Evolutionary conservation across 2,329 filamentous ascomycete species (phyloP).

Genomic region (Exophiala mesophila): DNA sequence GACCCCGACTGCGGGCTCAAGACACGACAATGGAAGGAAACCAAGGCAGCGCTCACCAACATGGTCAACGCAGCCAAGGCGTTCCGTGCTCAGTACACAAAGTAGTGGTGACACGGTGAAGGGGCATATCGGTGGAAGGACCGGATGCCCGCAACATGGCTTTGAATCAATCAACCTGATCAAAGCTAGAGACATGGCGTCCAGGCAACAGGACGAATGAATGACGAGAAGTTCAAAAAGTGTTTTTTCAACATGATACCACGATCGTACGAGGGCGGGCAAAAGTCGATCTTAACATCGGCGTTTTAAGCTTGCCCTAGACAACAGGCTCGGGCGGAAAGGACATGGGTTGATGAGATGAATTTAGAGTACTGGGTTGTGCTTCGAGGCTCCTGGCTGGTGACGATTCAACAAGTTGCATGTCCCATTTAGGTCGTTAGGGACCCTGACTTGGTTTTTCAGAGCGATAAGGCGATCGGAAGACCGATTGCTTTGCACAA

Average conservation of each 20-base stretch:
- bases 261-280: conserved; percentile 22
- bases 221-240: conserved; percentile 17
- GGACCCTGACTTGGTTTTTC: too few relatives aligned
- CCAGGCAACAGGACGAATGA: conserved; percentile 11
- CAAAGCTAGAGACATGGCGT: conserved; percentile 14
- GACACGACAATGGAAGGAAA: conserved; percentile 98
- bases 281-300: conserved; percentile 30
- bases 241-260: conserved; percentile 29
- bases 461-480: too few relatives aligned
- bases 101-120: conserved; percentile 18
- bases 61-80: conserved; percentile 98
- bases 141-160: background rate
- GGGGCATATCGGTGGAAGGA: too few relatives aligned
- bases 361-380: background rate
- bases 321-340: too few relatives aligned
- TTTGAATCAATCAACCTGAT: conserved; percentile 25
- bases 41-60: conserved; percentile 91
- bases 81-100: conserved; percentile 79
- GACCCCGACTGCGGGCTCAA: conserved; percentile 99
- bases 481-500: too few relatives aligned
- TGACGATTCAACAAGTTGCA: background rate
- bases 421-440: too few relatives aligned
- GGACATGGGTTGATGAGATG: too few relatives aligned
- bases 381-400: background rate
- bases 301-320: conserved; percentile 23